Evolutionary conservation across 345 rosid genomes (phyloP).

Genomic region (Clausena lansium): DNA sequence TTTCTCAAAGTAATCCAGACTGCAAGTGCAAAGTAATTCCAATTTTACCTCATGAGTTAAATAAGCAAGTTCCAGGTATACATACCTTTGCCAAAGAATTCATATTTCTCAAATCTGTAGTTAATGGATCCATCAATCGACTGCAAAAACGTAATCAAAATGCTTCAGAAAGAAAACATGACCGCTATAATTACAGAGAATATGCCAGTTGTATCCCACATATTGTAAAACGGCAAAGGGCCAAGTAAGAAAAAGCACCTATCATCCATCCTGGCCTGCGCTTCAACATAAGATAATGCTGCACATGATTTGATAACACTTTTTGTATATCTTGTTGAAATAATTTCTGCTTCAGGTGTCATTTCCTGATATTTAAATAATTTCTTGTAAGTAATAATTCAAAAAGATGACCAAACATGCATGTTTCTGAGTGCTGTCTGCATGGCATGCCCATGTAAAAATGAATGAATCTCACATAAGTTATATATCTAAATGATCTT

Average conservation of each 20-base stretch:
- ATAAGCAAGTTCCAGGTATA: constrained; percentile 8
- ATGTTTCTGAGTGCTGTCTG: background rate
- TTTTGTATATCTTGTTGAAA: constrained; percentile 82
- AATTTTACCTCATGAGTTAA: background rate
- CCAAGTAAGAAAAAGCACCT: constrained; percentile 44
- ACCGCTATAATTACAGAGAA: background rate
- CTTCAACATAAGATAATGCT: constrained; percentile 95
- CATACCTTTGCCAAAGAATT: constrained; percentile 90
- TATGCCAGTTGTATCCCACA: background rate
- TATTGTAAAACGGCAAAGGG: background rate
- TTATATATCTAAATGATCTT: background rate
- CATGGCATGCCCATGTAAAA: background rate
- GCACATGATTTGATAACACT: constrained; percentile 93
- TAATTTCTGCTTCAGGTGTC: constrained; percentile 85
- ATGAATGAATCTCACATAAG: background rate
- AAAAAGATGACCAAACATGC: background rate
- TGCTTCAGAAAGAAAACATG: constrained; percentile 1
- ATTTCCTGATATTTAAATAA: constrained; percentile 61
- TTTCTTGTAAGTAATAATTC: constrained; percentile 20
- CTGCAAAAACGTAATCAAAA: constrained; percentile 42
- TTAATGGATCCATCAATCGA: constrained; percentile 78
- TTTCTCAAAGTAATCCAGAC: constrained; percentile 6
- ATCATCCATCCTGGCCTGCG: constrained; percentile 99
- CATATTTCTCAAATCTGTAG: constrained; percentile 93
- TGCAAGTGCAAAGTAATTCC: constrained; percentile 6